Evolutionary conservation across 495 filamentous ascomycete genomes (phyloP), one percentile per base, ranked within the genome.

Genomic region (Daldinia childiae): DNA sequence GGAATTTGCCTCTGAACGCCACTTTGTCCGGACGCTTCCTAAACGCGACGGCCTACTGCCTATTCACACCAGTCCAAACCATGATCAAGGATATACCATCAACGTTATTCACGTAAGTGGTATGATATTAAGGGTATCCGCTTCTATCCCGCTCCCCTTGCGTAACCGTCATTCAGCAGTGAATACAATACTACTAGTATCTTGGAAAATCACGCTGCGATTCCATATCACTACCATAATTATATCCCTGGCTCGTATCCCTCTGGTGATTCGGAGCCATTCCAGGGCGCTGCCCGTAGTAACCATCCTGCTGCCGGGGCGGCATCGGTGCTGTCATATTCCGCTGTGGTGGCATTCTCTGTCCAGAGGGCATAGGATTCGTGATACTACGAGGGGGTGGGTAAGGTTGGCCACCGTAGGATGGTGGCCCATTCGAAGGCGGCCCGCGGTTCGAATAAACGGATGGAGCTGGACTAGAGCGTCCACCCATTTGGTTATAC

Each of bases 251-350:
- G 4, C 65, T 73, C 65, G 19, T 69, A 63, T 59, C 64, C 52
- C 50, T 55, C 58, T 54, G 63, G 30, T 54, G 24, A 29, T 21
- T 57, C 17, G 76, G 58, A 36, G 71, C 62, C 48, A 74, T 75
- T 54, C 71, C 73, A 27, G 76, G 59, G 7, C 77, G 73, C 27
- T 73, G 43, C 54, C 57, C 19, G 66, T 64, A 60, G 54, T 71
- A 72, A 61, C 57, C 69, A 60, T 75, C 61, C 8, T 61, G 69
- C 39, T 76, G 74, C 45, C 79, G 78, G 56, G 68, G 64, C 9
- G 78, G 76, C 54, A 82, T 78, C 7, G 85, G 85, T 9, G 82
- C 84, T 7, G 85, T 87, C 82, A 86, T 83, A 61, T 85, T 84
- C 24, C 85, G 71, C 52, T 82, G 78, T 17, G 82, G 85, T 15